Evolutionary conservation across 139 green algal genomes (phyloP).

Genomic region (Tetradesmus lagerheimii): DNA sequence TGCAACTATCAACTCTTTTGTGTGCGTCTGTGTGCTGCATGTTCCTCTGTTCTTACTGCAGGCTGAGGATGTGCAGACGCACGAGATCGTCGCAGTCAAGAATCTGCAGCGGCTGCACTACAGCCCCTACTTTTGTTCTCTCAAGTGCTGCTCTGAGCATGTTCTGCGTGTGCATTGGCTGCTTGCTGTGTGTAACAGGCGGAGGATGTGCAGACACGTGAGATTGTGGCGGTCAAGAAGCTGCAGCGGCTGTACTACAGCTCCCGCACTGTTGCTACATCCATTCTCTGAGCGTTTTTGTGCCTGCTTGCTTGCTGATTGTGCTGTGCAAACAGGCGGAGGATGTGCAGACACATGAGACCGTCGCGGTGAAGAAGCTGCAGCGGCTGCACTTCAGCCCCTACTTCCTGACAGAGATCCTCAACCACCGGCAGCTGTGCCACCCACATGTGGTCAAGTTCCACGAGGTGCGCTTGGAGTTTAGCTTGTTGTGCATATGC

Average conservation of each 20-base stretch:
- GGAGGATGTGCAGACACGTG: not conserved
- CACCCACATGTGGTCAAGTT: conserved; percentile 92
- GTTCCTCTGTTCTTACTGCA: no score
- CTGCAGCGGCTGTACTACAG: not conserved
- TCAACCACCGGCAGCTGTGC: conserved; percentile 48
- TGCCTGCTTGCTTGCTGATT: no score
- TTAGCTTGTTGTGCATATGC: no score
- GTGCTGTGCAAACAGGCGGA: not conserved
- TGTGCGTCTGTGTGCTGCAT: no score
- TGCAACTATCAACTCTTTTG: no score
- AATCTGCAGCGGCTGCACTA: not conserved
- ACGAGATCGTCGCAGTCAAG: not conserved
- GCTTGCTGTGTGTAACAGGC: not conserved
- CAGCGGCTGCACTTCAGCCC: not conserved
- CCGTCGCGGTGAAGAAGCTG: conserved; percentile 1
- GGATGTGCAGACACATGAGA: not conserved
- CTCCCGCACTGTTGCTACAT: no score
- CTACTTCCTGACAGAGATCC: conserved; percentile 6
- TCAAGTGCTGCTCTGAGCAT: no score
- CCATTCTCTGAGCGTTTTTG: no score
- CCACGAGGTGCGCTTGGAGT: not conserved
- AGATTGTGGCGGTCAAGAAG: not conserved
- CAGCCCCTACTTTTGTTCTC: not conserved
- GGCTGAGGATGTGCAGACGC: not conserved
- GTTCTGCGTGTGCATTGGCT: no score